Conservation (phyloP, 306 rosid species). For the Prosopis cineraria region DNA sequence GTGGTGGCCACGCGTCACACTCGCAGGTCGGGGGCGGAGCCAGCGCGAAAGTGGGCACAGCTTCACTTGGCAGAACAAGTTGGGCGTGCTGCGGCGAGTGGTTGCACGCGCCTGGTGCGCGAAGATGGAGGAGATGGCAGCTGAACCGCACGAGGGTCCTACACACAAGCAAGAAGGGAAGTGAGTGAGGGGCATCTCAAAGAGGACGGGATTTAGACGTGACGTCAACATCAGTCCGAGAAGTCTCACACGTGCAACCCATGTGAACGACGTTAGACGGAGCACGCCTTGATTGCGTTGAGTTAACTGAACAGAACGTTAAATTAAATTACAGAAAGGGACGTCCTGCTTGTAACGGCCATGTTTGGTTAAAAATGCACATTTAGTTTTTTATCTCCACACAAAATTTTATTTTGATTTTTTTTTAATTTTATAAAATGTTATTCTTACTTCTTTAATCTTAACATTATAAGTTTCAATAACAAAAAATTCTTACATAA, state of each 20-base stretch:
- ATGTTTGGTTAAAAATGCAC: too few species aligned
- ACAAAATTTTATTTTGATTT: too few species aligned
- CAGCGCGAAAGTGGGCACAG: neutral
- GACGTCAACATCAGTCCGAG: conserved; percentile 35
- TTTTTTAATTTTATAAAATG: too few species aligned
- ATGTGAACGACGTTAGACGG: neutral
- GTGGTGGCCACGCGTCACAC: conserved; percentile 18
- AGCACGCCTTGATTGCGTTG: neutral
- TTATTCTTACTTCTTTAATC: too few species aligned
- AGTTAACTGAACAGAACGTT: neutral
- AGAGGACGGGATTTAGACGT: conserved; percentile 28
- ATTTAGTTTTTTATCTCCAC: too few species aligned
- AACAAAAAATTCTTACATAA: too few species aligned
- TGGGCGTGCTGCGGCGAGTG: neutral
- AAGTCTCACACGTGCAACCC: conserved; percentile 37
- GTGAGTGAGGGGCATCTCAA: neutral
- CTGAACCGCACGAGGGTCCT: conserved; percentile 1
- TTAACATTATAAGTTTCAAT: too few species aligned
- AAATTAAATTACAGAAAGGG: neutral
- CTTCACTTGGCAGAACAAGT: neutral
- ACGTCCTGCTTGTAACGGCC: neutral
- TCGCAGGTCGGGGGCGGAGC: neutral
- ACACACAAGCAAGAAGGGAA: neutral
- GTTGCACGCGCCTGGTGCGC: neutral
- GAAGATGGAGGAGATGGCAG: neutral